phyloP scores from a whole-genome alignment of 495 filamentous ascomycete species.

The Aspergillus cavernicola region DNA sequence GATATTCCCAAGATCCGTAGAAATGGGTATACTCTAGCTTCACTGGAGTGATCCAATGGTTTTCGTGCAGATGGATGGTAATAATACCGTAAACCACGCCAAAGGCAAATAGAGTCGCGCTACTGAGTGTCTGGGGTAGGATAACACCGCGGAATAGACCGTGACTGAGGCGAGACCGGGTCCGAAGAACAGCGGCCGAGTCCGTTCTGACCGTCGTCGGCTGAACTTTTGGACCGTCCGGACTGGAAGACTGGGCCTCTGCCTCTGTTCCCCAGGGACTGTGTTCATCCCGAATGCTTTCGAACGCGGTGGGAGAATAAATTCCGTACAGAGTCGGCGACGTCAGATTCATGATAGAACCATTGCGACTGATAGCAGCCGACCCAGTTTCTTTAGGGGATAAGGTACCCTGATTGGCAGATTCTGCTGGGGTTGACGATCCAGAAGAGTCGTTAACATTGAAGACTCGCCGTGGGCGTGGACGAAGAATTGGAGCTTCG shows the following conservation, averaged over 20 bases:
- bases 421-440: slow-evolving; percentile 44
- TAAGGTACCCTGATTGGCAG: slow-evolving; percentile 30
- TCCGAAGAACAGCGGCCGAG: slow-evolving; percentile 29
- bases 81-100: slow-evolving; percentile 83
- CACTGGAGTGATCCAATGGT: slow-evolving; percentile 59
- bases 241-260: slow-evolving; percentile 58
- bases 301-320: slow-evolving; percentile 65
- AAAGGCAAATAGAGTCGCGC: slow-evolving; percentile 68
- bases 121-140: slow-evolving; percentile 49
- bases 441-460: slow-evolving; percentile 56
- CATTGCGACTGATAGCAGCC: slow-evolving; percentile 53
- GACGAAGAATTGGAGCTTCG: slow-evolving; percentile 58
- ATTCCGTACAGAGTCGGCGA: slow-evolving; percentile 88
- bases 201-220: slow-evolving; percentile 20
- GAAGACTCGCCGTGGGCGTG: slow-evolving; percentile 73
- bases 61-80: slow-evolving; percentile 77
- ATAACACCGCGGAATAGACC: slow-evolving; percentile 43
- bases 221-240: slow-evolving; percentile 25
- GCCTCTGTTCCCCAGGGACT: slow-evolving; percentile 71
- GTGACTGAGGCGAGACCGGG: slow-evolving; percentile 39
- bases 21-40: slow-evolving; percentile 56
- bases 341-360: slow-evolving; percentile 82
- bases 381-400: slow-evolving; percentile 31
- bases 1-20: slow-evolving; percentile 61
- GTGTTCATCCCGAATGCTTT: slow-evolving; percentile 47